Evolutionary conservation across 441 rosid genomes (phyloP).

Genomic region (Eruca vesicaria): DNA sequence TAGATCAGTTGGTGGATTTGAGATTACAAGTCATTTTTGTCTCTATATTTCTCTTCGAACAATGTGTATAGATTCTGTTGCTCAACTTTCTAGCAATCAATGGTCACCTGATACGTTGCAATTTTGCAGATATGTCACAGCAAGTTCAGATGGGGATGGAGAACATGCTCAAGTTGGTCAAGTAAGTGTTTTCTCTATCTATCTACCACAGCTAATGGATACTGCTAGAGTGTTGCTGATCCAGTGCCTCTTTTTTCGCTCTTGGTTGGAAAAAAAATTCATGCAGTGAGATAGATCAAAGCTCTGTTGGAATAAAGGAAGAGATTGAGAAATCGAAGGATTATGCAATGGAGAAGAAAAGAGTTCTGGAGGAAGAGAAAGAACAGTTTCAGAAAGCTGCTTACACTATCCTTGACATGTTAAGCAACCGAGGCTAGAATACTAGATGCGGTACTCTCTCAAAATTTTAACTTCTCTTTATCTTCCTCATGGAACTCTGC

Average conservation of each 20-base stretch:
- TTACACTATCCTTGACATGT: slow-evolving; percentile 71
- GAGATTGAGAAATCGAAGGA: slow-evolving; percentile 78
- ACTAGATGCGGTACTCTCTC: not conserved
- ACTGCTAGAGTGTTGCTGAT: not conserved
- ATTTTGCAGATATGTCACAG: slow-evolving; percentile 69
- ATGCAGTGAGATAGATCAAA: slow-evolving; percentile 81
- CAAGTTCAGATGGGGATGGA: slow-evolving; percentile 75
- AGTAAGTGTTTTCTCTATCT: slow-evolving; percentile 40
- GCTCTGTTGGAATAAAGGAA: slow-evolving; percentile 58
- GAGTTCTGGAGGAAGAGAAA: slow-evolving; percentile 63
- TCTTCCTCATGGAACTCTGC: not conserved
- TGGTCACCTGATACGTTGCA: slow-evolving; percentile 6
- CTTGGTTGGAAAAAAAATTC: not conserved
- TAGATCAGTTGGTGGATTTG: slow-evolving; percentile 3
- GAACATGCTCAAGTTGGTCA: slow-evolving; percentile 79
- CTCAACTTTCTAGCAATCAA: not conserved
- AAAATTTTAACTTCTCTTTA: not conserved
- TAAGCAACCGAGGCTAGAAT: slow-evolving; percentile 45
- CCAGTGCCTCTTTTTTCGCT: not conserved
- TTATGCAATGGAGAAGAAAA: slow-evolving; percentile 67
- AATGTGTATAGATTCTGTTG: not conserved
- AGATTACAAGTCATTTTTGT: not conserved
- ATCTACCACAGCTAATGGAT: not conserved
- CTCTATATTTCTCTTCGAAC: not conserved
- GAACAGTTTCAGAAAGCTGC: slow-evolving; percentile 85